Evolutionary conservation across 2,329 filamentous ascomycete genomes (phyloP).

Genomic region (Colletotrichum coccodes): DNA sequence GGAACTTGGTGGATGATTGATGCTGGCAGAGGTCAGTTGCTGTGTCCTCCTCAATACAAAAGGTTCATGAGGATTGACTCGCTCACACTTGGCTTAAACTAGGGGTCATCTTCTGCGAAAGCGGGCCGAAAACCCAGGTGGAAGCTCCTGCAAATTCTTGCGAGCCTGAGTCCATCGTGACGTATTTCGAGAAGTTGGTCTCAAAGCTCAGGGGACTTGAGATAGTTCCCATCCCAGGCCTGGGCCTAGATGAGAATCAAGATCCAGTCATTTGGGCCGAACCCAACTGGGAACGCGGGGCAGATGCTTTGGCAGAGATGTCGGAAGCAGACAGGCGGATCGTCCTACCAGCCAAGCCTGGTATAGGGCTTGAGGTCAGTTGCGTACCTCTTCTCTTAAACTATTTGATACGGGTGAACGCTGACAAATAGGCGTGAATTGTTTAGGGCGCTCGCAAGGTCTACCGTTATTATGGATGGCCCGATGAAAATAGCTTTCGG

Average conservation of each 20-base stretch:
- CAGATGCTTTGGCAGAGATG: background rate
- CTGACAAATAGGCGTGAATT: background rate
- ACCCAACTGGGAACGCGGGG: background rate
- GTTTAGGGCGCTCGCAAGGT: background rate
- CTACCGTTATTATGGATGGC: slow-evolving; percentile 1
- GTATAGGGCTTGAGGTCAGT: background rate
- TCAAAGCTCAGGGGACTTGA: slow-evolving; percentile 1
- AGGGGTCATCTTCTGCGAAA: slow-evolving; percentile 2
- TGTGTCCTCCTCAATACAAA: background rate
- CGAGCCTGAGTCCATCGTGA: background rate
- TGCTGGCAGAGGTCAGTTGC: slow-evolving; percentile 5
- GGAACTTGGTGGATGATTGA: slow-evolving; percentile 3
- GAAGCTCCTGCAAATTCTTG: background rate
- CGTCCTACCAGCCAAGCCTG: background rate
- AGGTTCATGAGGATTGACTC: background rate
- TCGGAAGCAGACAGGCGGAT: background rate
- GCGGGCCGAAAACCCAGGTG: background rate
- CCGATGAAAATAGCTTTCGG: background rate
- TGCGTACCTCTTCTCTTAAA: background rate
- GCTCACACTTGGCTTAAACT: background rate
- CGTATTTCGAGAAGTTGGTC: background rate
- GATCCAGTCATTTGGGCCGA: slow-evolving; percentile 9
- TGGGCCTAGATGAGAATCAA: background rate
- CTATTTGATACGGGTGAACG: background rate
- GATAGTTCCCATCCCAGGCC: slow-evolving; percentile 3